Conservation (phyloP, 768 basidiomycete genomes). For the Crucibulum laeve region DNA sequence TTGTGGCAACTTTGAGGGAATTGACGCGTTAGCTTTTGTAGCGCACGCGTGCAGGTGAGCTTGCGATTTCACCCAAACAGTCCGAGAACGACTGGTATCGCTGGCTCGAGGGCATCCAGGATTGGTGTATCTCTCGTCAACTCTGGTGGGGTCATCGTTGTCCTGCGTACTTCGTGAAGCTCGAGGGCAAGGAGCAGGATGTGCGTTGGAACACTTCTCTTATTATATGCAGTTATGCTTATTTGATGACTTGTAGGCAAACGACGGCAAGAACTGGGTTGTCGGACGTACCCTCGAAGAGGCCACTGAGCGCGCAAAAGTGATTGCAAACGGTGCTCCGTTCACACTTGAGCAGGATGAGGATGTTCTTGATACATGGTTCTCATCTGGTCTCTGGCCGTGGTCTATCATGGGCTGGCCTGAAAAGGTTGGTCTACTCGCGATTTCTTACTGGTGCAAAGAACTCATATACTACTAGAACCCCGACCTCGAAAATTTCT, state of each 20-base stretch:
- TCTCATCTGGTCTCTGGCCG: slow-evolving; percentile 96
- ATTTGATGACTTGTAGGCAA: slow-evolving; percentile 30
- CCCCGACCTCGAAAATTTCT: slow-evolving; percentile 72
- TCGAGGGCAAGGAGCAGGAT: slow-evolving; percentile 73
- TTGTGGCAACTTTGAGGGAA: slow-evolving; percentile 1
- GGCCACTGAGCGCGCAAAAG: slow-evolving; percentile 70
- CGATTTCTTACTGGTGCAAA: slow-evolving; percentile 5
- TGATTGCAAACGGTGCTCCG: slow-evolving; percentile 56
- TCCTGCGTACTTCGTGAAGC: slow-evolving; percentile 88
- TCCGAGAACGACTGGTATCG: slow-evolving; percentile 95
- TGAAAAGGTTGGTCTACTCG: slow-evolving; percentile 51
- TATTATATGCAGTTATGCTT: neutral
- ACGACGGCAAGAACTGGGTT: slow-evolving; percentile 85
- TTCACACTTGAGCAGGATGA: slow-evolving; percentile 90
- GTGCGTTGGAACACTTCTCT: slow-evolving; percentile 29
- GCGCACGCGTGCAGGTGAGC: slow-evolving; percentile 88
- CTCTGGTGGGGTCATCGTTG: slow-evolving; percentile 99
- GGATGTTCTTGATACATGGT: slow-evolving; percentile 99
- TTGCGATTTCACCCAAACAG: slow-evolving; percentile 75
- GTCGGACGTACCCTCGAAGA: slow-evolving; percentile 78
- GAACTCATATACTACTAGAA: slow-evolving; percentile 52
- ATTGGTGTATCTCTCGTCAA: slow-evolving; percentile 99
- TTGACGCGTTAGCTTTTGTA: slow-evolving; percentile 20
- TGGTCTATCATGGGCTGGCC: slow-evolving; percentile 99
- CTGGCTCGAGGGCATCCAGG: slow-evolving; percentile 93